Evolutionary conservation across 441 rosid genomes (phyloP).

Genomic region (Jatropha multifida): DNA sequence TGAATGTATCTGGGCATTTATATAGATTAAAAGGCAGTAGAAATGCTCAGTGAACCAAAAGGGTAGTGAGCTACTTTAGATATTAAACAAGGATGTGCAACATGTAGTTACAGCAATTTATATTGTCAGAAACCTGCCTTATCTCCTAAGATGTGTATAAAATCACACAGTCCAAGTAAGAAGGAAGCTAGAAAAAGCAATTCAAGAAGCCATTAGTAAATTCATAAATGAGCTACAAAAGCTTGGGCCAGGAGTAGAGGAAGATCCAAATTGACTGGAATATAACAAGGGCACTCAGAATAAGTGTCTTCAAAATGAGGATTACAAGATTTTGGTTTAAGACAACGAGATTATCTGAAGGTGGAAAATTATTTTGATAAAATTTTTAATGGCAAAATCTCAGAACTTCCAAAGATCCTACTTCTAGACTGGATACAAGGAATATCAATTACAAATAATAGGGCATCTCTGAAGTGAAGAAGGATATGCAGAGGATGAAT

Average conservation of each 20-base stretch:
- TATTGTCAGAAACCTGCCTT: neutral
- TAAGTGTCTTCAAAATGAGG: neutral
- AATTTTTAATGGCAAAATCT: neutral
- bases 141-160: neutral
- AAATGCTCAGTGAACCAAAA: neutral
- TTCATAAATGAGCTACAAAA: neutral
- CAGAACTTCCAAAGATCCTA: neutral
- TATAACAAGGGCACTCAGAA: neutral
- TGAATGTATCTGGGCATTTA: neutral
- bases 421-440: neutral
- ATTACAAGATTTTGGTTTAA: neutral
- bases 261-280: neutral
- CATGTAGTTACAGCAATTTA: neutral
- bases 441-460: neutral
- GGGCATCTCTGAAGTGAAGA: neutral
- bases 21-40: neutral
- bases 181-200: neutral
- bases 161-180: neutral
- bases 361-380: conserved; percentile 3
- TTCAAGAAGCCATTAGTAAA: neutral
- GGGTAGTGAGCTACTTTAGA: neutral
- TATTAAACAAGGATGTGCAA: neutral
- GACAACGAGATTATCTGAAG: neutral
- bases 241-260: neutral
- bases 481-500: neutral